phyloP scores from a whole-genome alignment of 345 rosid species.

The Atalantia buxifolia region DNA sequence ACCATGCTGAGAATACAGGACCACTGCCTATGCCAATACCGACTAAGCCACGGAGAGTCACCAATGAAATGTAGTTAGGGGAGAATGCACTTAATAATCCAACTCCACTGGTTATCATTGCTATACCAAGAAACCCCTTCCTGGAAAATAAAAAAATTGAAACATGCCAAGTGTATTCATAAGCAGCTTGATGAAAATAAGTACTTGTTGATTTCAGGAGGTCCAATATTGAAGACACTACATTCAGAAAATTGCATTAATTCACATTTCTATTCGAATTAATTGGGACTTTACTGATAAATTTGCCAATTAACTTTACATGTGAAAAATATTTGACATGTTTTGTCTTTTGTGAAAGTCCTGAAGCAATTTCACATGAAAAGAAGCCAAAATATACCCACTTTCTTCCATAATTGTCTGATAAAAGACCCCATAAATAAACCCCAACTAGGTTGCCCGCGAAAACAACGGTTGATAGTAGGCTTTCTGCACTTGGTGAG shows the following conservation, averaged over 20 bases:
- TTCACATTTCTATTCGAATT: no score
- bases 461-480: not conserved
- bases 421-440: constrained; percentile 1
- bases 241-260: no score
- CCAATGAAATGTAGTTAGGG: constrained; percentile 35
- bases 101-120: constrained; percentile 41
- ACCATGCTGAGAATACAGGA: constrained; percentile 55
- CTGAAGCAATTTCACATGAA: not conserved
- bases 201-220: no score
- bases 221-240: no score
- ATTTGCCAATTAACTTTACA: no score
- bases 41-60: constrained; percentile 41
- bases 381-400: not conserved
- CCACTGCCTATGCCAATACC: constrained; percentile 62
- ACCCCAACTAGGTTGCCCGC: not conserved
- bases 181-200: not conserved
- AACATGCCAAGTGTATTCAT: not conserved
- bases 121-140: constrained; percentile 50
- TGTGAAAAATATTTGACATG: not conserved
- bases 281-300: no score
- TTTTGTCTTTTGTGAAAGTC: not conserved
- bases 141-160: constrained; percentile 20
- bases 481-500: not conserved
- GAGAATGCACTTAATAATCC: constrained; percentile 54
- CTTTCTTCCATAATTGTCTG: constrained; percentile 3